phyloP scores from a whole-genome alignment of 1,284 basidiomycete genomes.

The Xanthoconium separans region DNA sequence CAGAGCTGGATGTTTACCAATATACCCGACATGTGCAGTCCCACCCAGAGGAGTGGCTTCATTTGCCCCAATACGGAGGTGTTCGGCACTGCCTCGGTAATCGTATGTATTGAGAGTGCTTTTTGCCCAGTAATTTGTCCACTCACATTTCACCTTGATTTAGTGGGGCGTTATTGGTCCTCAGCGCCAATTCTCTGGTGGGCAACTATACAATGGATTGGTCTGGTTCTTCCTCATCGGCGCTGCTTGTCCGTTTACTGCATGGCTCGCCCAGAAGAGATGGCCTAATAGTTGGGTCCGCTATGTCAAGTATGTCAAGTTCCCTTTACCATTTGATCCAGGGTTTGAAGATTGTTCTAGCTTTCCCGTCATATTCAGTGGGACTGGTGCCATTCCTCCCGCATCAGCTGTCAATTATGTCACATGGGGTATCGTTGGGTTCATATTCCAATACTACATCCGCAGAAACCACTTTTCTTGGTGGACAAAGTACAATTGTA shows the following conservation, averaged over 20 bases:
- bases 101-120: slow-evolving; percentile 20
- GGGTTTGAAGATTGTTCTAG: slow-evolving; percentile 17
- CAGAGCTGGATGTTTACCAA: slow-evolving; percentile 42
- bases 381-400: slow-evolving; percentile 52
- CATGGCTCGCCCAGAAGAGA: slow-evolving; percentile 38
- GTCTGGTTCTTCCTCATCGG: slow-evolving; percentile 61
- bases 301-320: slow-evolving; percentile 42
- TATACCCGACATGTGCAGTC: slow-evolving; percentile 30
- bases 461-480: slow-evolving; percentile 49
- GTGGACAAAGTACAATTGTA: slow-evolving; percentile 59
- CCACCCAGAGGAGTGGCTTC: slow-evolving; percentile 27
- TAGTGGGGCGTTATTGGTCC: slow-evolving; percentile 46
- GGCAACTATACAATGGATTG: slow-evolving; percentile 33
- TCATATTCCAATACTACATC: slow-evolving; percentile 56
- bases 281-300: slow-evolving; percentile 46
- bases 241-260: slow-evolving; percentile 42
- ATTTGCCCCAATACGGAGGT: slow-evolving; percentile 41
- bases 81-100: slow-evolving; percentile 40
- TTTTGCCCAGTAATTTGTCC: neutral
- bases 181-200: slow-evolving; percentile 30
- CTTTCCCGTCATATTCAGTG: slow-evolving; percentile 54
- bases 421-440: slow-evolving; percentile 50
- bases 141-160: neutral
- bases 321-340: neutral
- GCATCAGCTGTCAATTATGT: slow-evolving; percentile 47